Evolutionary conservation across 192 early-diverging fungal species (phyloP), one percentile per base, ranked within the genome.

Genomic region (Coemansia sp.): DNA sequence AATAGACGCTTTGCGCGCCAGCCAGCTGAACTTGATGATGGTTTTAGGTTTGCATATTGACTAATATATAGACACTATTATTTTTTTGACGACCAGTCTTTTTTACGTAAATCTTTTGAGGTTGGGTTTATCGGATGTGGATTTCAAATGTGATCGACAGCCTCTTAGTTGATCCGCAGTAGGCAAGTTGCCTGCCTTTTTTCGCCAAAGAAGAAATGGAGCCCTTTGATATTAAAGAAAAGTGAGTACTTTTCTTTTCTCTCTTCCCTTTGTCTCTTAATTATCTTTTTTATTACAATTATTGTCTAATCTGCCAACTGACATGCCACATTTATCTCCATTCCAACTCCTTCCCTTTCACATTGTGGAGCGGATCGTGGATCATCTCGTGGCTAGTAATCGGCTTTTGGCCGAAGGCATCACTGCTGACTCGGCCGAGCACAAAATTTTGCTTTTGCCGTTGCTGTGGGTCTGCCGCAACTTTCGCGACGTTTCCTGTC

Each of bases 1-100:
- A 81, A 81, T 70, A 59, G 9, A 34, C 56, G 34, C 2, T 35
- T 59, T 20, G 56, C 13, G 3, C 34, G 69, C 16, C 22, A 53
- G 24, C 12, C 58, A 53, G 7, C 45, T 11, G 44, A 62, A 30
- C 13, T 11, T 15, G 61, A 70, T 12, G 27, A 40, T 16, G 49
- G 52, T 18, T 66, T 66, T 41, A 52, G 53, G 16, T 69, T 62
- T 59, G 67, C 43, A 1, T 59, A 59, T 24, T 67, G 35, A 34
- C n/a, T 0, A n/a, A 15, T 53, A 12, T 2, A 29, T 10, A 37
- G 35, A 41, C 13, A 41, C 18, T 49, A 18, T 18, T 49, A 20
- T 9, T 11, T 20, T 47, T 47, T 47, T 20, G 45, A 43, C 2
- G 0, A 16, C 41, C 16, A 43, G 41, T 0, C 12, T 41, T 41